Conservation (phyloP, 129 eudicot genomes). For the Apium graveolens region DNA sequence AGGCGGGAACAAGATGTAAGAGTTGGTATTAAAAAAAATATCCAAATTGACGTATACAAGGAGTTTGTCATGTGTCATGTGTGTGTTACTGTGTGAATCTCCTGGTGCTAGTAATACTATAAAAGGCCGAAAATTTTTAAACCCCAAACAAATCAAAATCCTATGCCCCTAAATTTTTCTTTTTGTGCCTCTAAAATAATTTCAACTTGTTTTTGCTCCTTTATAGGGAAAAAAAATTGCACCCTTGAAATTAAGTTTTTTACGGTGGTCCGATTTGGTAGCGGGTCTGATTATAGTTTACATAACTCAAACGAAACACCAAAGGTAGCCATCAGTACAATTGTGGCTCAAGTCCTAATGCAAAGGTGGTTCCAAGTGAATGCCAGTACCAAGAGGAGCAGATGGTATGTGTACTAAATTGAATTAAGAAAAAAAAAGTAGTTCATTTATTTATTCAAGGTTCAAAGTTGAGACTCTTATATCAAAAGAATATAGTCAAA, state of each 20-base stretch:
- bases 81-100: not conserved
- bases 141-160: no score
- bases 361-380: not conserved
- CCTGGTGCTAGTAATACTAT: not conserved
- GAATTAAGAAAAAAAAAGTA: not conserved
- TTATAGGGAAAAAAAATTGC: no score
- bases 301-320: not conserved
- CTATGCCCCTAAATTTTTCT: no score
- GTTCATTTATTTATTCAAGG: not conserved
- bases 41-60: not conserved
- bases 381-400: not conserved
- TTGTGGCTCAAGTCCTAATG: not conserved
- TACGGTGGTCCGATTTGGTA: no score
- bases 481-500: not conserved
- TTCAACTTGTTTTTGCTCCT: no score
- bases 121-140: no score
- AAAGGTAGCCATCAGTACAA: not conserved
- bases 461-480: no score
- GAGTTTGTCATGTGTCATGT: not conserved
- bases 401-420: not conserved
- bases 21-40: not conserved
- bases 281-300: not conserved
- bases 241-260: no score
- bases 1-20: not conserved
- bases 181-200: no score